These are phyloP conservation scores for Phytophthora idaei DNA, from an alignment of 352 stramenopile genomes.

Conservation along the genomic window DNA sequence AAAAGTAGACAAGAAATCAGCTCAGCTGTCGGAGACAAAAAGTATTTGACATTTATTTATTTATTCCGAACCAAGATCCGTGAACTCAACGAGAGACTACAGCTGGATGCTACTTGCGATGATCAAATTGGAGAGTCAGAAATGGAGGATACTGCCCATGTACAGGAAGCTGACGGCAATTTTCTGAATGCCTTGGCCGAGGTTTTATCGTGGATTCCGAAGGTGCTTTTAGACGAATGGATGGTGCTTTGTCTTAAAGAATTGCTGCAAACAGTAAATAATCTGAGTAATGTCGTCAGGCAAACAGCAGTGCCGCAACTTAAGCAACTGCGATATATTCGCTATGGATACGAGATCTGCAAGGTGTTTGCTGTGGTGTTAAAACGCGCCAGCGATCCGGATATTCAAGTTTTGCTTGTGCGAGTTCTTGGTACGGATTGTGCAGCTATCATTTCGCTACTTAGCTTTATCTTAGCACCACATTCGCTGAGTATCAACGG, in stretches of 20 bases:
- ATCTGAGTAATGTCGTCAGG: constrained; percentile 36
- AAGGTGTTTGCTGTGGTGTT: constrained; percentile 47
- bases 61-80: constrained; percentile 48
- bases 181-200: constrained; percentile 34
- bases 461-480: constrained; percentile 29
- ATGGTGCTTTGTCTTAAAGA: constrained; percentile 56
- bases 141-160: constrained; percentile 9
- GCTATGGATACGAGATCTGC: constrained; percentile 34
- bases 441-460: constrained; percentile 31
- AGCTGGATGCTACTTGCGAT: not conserved
- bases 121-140: constrained; percentile 8
- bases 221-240: constrained; percentile 54
- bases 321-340: constrained; percentile 14
- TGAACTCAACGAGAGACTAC: constrained; percentile 45
- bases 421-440: constrained; percentile 37
- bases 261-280: constrained; percentile 42
- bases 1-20: constrained; percentile 45
- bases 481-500: constrained; percentile 8
- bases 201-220: constrained; percentile 51
- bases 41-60: constrained; percentile 54
- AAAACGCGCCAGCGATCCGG: constrained; percentile 41
- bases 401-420: constrained; percentile 51
- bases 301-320: not conserved
- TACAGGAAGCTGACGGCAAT: constrained; percentile 1
- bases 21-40: constrained; percentile 48